Percentiles rank a stretch among this genome's conserved stretches.
Conservation (phyloP, 1,139 yeast species). For the Candida neerlandica region DNA sequence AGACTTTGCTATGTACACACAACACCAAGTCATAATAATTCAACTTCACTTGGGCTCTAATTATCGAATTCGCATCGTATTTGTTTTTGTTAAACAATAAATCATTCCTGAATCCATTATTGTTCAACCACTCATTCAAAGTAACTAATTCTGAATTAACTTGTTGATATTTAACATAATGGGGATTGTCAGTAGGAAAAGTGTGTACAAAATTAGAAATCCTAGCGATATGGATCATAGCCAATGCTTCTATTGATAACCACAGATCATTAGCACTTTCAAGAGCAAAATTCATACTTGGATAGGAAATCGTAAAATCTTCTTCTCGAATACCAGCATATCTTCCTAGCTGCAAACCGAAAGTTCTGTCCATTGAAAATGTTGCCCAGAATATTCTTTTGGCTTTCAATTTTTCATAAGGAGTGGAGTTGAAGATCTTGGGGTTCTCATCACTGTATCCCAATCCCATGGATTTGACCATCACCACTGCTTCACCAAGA, state of each 20-base stretch:
- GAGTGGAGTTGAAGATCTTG: constrained; percentile 24
- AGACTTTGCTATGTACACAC: constrained; percentile 39
- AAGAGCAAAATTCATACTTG: constrained; percentile 31
- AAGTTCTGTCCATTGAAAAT: constrained; percentile 55
- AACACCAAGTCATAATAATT: constrained; percentile 45
- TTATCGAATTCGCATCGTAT: constrained; percentile 22
- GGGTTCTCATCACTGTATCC: constrained; percentile 28
- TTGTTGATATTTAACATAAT: constrained; percentile 34
- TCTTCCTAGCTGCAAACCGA: constrained; percentile 60
- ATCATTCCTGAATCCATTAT: constrained; percentile 38
- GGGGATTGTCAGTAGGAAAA: constrained; percentile 28
- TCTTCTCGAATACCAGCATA: constrained; percentile 41
- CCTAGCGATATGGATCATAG: constrained; percentile 46
- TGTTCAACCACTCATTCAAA: constrained; percentile 38
- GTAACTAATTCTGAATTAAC: constrained; percentile 35
- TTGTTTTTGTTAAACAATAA: constrained; percentile 26
- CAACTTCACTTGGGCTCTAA: constrained; percentile 41
- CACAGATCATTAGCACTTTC: constrained; percentile 50
- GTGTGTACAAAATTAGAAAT: constrained; percentile 41
- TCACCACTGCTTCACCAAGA: constrained; percentile 54
- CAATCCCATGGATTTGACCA: constrained; percentile 61
- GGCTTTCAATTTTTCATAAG: constrained; percentile 54
- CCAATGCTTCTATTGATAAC: constrained; percentile 54
- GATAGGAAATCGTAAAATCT: constrained; percentile 38
- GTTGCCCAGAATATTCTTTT: constrained; percentile 60